Evolutionary conservation across 139 green algal genomes (phyloP).

Genomic region (Ulvella scutata): DNA sequence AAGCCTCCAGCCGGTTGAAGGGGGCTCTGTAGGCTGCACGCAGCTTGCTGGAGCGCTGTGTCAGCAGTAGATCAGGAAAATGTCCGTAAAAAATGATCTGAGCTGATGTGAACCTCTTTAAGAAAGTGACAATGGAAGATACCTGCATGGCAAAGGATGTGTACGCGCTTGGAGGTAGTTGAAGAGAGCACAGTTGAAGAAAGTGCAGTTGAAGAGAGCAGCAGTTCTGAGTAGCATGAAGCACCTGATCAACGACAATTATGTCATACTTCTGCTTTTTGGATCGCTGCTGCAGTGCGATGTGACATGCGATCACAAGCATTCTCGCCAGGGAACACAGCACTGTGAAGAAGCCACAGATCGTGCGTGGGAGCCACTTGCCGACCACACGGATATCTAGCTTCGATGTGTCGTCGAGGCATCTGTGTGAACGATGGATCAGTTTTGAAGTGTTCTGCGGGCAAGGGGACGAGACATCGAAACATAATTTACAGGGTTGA

Average conservation of each 20-base stretch:
- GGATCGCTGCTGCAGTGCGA: slow-evolving; percentile 30
- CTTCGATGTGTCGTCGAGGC: slow-evolving; percentile 77
- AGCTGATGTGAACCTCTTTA: slow-evolving; percentile 36
- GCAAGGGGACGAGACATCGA: no score
- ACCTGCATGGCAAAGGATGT: slow-evolving; percentile 19
- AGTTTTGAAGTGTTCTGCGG: background rate
- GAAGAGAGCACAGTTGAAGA: background rate
- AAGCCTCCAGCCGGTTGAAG: slow-evolving; percentile 71
- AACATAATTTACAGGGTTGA: no score
- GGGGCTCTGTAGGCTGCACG: slow-evolving; percentile 31
- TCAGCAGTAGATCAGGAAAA: slow-evolving; percentile 89
- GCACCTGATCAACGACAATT: slow-evolving; percentile 65
- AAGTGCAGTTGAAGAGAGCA: background rate
- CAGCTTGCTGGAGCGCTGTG: slow-evolving; percentile 21
- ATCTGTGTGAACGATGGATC: slow-evolving; percentile 22
- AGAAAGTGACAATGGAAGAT: slow-evolving; percentile 53
- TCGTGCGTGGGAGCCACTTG: slow-evolving; percentile 67
- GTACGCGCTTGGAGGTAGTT: background rate
- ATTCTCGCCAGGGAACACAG: slow-evolving; percentile 81
- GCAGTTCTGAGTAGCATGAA: background rate
- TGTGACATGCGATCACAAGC: slow-evolving; percentile 37
- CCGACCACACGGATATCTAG: slow-evolving; percentile 64
- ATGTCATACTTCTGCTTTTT: slow-evolving; percentile 46
- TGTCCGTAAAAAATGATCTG: slow-evolving; percentile 96
- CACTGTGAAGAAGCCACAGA: slow-evolving; percentile 45